Evolutionary conservation across 352 stramenopile genomes (phyloP).

Genomic region (Phytophthora syringae): DNA sequence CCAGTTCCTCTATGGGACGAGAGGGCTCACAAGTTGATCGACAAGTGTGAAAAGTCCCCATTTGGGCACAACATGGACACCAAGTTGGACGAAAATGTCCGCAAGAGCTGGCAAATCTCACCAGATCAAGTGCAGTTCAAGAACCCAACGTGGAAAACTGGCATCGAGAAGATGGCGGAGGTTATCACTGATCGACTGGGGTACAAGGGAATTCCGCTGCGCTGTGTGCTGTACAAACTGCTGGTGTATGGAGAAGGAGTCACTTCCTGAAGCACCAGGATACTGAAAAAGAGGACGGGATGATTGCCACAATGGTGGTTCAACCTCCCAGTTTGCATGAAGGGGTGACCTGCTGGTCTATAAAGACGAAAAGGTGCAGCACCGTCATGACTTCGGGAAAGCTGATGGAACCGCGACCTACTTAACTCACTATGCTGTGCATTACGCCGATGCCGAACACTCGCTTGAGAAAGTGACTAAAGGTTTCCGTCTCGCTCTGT

Average conservation of each 20-base stretch:
- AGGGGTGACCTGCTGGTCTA: constrained; percentile 3
- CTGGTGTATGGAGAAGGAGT: constrained; percentile 48
- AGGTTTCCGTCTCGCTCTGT: constrained; percentile 21
- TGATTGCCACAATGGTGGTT: constrained; percentile 55
- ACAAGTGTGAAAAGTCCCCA: constrained; percentile 1
- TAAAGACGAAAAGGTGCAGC: background rate
- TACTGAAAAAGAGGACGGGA: constrained; percentile 55
- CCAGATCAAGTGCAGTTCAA: background rate
- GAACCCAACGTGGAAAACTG: constrained; percentile 8
- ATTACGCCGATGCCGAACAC: constrained; percentile 30
- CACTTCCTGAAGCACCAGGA: constrained; percentile 53
- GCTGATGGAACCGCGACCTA: constrained; percentile 9
- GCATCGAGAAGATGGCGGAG: constrained; percentile 6
- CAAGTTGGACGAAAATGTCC: background rate
- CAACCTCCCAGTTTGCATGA: constrained; percentile 29
- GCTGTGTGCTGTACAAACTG: constrained; percentile 45
- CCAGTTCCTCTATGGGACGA: background rate
- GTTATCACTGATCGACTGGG: constrained; percentile 8
- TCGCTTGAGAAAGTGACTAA: constrained; percentile 24
- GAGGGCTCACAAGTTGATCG: background rate
- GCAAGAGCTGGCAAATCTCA: background rate
- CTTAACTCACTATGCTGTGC: constrained; percentile 17
- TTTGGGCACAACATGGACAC: too few relatives aligned
- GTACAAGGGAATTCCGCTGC: constrained; percentile 14
- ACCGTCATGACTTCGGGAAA: constrained; percentile 25